Evolutionary conservation across 1,139 yeast genomes (phyloP).

Genomic region (Suzukiozyma palmioleophila): DNA sequence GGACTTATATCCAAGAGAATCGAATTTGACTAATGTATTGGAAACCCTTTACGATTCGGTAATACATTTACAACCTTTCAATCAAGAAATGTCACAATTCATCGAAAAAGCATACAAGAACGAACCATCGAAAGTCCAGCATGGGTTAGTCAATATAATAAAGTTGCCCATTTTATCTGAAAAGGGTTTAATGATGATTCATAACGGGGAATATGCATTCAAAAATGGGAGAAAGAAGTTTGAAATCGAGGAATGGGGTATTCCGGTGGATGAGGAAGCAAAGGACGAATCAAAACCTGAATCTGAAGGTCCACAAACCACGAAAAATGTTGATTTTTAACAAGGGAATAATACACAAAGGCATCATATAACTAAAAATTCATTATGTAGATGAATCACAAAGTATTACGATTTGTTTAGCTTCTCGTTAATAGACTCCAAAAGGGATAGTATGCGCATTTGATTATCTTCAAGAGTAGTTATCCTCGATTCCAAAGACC

Average conservation of each 20-base stretch:
- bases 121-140: slow-evolving; percentile 74
- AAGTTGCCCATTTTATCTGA: slow-evolving; percentile 73
- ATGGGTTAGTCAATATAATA: slow-evolving; percentile 76
- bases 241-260: slow-evolving; percentile 89
- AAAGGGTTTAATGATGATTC: slow-evolving; percentile 73
- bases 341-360: neutral
- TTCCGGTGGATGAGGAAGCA: slow-evolving; percentile 81
- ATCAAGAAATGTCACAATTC: slow-evolving; percentile 63
- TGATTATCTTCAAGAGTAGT: neutral
- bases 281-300: slow-evolving; percentile 25
- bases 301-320: slow-evolving; percentile 22
- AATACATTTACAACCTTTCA: slow-evolving; percentile 77
- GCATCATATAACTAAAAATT: neutral
- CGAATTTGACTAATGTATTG: slow-evolving; percentile 45
- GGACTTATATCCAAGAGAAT: slow-evolving; percentile 60
- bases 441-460: neutral
- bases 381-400: neutral
- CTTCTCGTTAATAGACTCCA: neutral
- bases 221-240: slow-evolving; percentile 78
- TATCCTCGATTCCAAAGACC: neutral
- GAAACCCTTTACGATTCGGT: slow-evolving; percentile 68
- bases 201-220: slow-evolving; percentile 78
- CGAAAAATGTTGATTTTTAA: slow-evolving; percentile 35
- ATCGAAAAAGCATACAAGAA: slow-evolving; percentile 65
- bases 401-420: neutral